Base-by-base conservation (phyloP, 371 early-diverging fungal species). In the Mortierella sp. region DNA sequence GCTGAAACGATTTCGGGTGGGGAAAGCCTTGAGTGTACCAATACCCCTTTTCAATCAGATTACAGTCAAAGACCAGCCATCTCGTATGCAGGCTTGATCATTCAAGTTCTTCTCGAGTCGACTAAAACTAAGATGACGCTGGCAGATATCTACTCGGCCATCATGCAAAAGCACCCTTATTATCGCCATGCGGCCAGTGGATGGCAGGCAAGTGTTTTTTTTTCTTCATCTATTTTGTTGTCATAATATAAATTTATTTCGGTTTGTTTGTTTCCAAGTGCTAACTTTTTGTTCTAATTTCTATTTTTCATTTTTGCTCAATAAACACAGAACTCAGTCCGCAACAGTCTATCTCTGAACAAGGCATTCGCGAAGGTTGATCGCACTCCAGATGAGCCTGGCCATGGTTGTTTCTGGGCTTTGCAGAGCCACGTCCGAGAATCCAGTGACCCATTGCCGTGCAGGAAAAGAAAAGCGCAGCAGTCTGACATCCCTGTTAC, bases 341-440 rank as follows among this genome's bases (percentile, higher is more conserved):
- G 96, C 59, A 96, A 96, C 86, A 95, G 95, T 75, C 86, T 96
- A 45, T 93, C 94, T 29, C 88, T 95, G 55, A 95, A 96, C 84
- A 93, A 92, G 79, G 87, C 89, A 45, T 96, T 96, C 70, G 83
- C 88, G 43, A 90, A 94, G 79, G 84, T 92, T 45, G 91, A 93
- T 53, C 85, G 95, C 34, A 86, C 87, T 3, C 82, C 85, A 61
- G 85, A 87, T 9, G 89, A 92, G 56, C 90, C 91, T 6, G 96
- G 96, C 53, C 96, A 95, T 82, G 89, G 87, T 56, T 86, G 86
- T 42, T 83, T 86, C 74, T 86, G 87, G 88, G 55, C 61, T 17
- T 8, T 69, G 42, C 60, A 51, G 8, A 19, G 92, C 75, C 86
- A 90, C 42, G 89, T 91, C 58, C 84, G 55, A 3, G 57, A 56